Evolutionary conservation across 495 filamentous ascomycete genomes (phyloP), one percentile per base, ranked within the genome.

Genomic region (Podospora pseudopauciseta): DNA sequence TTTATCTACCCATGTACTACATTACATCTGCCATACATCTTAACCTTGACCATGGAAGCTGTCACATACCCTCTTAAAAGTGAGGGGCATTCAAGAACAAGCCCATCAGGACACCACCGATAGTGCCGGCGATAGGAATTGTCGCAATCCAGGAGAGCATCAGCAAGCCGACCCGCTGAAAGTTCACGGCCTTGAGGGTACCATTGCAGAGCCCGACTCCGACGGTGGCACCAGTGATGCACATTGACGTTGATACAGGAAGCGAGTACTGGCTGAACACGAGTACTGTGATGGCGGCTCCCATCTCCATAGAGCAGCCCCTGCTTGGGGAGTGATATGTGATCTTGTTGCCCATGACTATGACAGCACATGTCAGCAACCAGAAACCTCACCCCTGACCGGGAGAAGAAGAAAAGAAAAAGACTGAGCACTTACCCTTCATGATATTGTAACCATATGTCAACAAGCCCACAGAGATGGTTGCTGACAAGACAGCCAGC

Each of bases 391-490:
- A 53, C 11, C 27, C 16, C 0, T 6, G 26, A 3, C 39, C 5
- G 0, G 28, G 59, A 30, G 2, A 34, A 16, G 9, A 5, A 3
- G 49, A 23, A 23, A 23, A 23, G 23, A 23, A 19, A 20, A 2
- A 59, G 4, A 61, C 26, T 27, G 16, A 6, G n/a, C 15, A 67
- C 67, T 59, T n/a, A 72, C 68, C 68, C 64, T 71, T 75, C 79
- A 92, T 89, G 78, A 92, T 89, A 69, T 91, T 83, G 79, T 87
- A 91, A 11, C 90, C 89, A 70, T 87, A 91, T 71, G 87, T 86
- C 80, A 86, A 85, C 70, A 91, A 82, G 18, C 90, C 89, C 58
- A 86, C 72, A 39, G 85, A 85, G 54, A 90, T 83, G 62, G 65
- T 67, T 0, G 65, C 63, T 6, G 73, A 66, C 18, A 71, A 58